A percentile compares a stretch with the other conserved stretches of the same genome.
phyloP scores from a whole-genome alignment of 2,329 filamentous ascomycete genomes.

The Colletotrichum spaethianum region DNA sequence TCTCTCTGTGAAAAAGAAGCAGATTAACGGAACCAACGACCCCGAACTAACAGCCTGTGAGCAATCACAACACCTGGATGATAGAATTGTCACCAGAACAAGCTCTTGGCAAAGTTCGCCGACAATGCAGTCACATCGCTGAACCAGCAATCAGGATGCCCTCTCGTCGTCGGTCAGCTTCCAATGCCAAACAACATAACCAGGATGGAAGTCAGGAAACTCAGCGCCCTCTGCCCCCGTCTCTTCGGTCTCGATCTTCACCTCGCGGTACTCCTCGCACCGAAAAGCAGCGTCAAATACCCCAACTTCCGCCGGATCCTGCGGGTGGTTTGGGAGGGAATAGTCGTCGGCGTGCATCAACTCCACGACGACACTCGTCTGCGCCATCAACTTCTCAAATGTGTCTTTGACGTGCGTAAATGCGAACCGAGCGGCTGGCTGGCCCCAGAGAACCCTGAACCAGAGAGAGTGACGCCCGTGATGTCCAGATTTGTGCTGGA shows the following conservation, averaged over 20 bases:
- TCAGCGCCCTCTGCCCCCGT: background rate
- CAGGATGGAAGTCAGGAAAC: conserved; percentile 27
- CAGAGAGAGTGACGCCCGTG: conserved; percentile 36
- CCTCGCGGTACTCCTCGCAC: conserved; percentile 22
- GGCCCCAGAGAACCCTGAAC: conserved; percentile 36
- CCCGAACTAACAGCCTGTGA: background rate
- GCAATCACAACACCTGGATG: background rate
- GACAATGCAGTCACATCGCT: background rate
- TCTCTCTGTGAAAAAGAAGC: too few relatives aligned
- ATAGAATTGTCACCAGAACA: background rate
- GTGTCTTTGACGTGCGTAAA: conserved; percentile 13
- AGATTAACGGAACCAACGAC: background rate
- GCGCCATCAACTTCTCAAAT: conserved; percentile 26
- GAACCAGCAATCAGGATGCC: background rate
- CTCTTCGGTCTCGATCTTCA: conserved; percentile 16
- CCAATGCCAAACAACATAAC: conserved; percentile 36
- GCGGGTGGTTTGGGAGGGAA: conserved; percentile 31
- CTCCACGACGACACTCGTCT: conserved; percentile 36
- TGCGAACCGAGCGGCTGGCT: conserved; percentile 10
- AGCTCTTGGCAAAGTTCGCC: background rate
- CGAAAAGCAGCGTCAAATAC: conserved; percentile 34
- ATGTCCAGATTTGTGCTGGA: conserved; percentile 27
- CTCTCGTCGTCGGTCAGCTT: conserved; percentile 15
- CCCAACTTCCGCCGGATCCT: conserved; percentile 21
- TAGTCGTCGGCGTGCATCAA: conserved; percentile 37